Conservation (phyloP, 2,329 filamentous ascomycete species). For the Rutstroemia sp. region DNA sequence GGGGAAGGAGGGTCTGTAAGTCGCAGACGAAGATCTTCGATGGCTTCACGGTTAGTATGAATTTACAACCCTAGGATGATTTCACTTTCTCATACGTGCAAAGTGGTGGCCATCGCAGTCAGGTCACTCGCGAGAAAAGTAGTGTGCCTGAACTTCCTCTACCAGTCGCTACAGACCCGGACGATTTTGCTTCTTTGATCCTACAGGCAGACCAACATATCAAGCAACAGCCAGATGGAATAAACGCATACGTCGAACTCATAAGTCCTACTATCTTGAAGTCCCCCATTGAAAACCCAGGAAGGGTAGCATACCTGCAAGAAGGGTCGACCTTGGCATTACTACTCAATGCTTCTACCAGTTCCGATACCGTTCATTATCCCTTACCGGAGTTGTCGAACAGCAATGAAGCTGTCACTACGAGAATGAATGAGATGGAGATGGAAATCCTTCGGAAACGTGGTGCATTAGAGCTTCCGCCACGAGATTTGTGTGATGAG, state of each 20-base stretch:
- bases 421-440: conserved; percentile 89
- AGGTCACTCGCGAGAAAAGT: conserved; percentile 33
- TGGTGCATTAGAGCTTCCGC: conserved; percentile 85
- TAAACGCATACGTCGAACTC: conserved; percentile 73
- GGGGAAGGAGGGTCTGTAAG: conserved; percentile 48
- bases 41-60: conserved; percentile 2
- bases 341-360: conserved; percentile 89
- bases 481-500: conserved; percentile 83
- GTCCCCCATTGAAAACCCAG: conserved; percentile 92
- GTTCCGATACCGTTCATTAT: conserved; percentile 95
- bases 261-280: conserved; percentile 97
- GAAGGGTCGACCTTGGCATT: conserved; percentile 94
- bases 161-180: conserved; percentile 52
- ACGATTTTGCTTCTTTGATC: conserved; percentile 75
- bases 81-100: not conserved
- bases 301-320: conserved; percentile 86
- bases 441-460: conserved; percentile 92
- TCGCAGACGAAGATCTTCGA: conserved; percentile 51
- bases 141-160: conserved; percentile 28
- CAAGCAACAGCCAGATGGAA: conserved; percentile 63
- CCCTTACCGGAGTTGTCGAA: conserved; percentile 86
- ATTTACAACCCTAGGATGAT: not conserved
- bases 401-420: conserved; percentile 75
- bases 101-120: not conserved
- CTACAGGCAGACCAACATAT: conserved; percentile 65